Conservation (phyloP, 208 protist genomes). For the Leishmania martiniquensis region DNA sequence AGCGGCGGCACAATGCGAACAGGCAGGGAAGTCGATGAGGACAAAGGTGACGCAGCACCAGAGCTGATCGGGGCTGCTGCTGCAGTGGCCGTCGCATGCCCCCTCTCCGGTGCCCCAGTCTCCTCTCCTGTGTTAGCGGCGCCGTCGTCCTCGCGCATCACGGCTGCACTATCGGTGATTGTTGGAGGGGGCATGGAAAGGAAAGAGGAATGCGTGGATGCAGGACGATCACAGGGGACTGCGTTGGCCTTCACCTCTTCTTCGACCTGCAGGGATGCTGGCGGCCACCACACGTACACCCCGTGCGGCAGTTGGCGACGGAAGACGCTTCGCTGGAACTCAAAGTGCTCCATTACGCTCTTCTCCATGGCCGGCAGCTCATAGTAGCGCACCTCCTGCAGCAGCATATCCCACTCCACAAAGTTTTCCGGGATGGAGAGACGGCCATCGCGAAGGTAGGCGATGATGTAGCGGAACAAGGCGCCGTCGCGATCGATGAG, state of each 20-base stretch:
- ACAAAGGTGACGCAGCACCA: neutral
- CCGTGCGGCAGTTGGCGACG: slow-evolving; percentile 58
- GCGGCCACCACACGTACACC: slow-evolving; percentile 65
- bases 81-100: neutral
- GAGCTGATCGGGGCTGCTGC: neutral
- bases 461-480: slow-evolving; percentile 69
- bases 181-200: neutral
- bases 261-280: neutral
- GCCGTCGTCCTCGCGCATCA: neutral
- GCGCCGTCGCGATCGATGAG: slow-evolving; percentile 71
- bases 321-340: slow-evolving; percentile 66
- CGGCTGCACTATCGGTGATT: neutral
- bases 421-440: slow-evolving; percentile 59
- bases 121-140: neutral
- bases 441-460: slow-evolving; percentile 54
- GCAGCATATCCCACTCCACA: slow-evolving; percentile 69
- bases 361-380: slow-evolving; percentile 47
- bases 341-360: slow-evolving; percentile 45
- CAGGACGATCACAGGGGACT: neutral
- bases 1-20: slow-evolving; percentile 48
- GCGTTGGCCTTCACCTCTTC: neutral
- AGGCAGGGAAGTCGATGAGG: neutral
- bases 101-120: neutral
- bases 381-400: slow-evolving; percentile 52
- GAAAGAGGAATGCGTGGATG: neutral